Percentiles rank a stretch among this genome's conserved stretches.
These are phyloP conservation scores for Evernia prunastri DNA, from an alignment of 495 filamentous ascomycete genomes.

Conservation along the genomic window DNA sequence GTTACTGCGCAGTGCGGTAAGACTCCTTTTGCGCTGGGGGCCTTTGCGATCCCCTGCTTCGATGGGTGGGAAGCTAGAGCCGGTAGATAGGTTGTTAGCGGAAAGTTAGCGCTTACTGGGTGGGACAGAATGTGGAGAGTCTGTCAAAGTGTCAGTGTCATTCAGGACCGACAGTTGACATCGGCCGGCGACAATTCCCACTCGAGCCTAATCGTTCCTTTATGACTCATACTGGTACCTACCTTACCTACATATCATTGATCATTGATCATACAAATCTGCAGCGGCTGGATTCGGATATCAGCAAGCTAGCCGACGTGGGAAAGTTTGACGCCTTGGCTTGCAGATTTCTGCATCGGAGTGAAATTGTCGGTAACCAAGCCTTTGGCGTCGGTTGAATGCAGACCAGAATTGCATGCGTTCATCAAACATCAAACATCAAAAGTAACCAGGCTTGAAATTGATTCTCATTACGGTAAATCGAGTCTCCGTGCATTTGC, in stretches of 20 bases:
- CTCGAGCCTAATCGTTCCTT: neutral
- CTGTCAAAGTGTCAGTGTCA: too few species aligned
- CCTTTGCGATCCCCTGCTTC: neutral
- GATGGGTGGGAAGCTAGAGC: neutral
- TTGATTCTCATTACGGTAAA: neutral
- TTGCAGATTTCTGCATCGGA: neutral
- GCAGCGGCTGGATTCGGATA: neutral
- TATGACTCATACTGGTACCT: too few species aligned
- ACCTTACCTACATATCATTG: too few species aligned
- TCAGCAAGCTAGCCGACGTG: neutral
- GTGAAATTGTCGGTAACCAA: neutral
- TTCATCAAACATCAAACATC: too few species aligned
- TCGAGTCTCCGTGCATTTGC: neutral
- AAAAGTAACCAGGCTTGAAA: neutral
- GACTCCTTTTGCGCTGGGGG: neutral
- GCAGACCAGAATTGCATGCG: too few species aligned
- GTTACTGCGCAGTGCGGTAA: neutral
- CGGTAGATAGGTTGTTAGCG: too few species aligned
- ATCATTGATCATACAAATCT: too few species aligned
- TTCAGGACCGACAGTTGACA: too few species aligned
- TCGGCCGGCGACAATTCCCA: neutral
- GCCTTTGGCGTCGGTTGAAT: slow-evolving; percentile 1
- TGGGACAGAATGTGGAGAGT: neutral
- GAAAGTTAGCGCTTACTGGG: neutral
- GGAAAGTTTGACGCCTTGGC: neutral